Conservation (phyloP, 78 protist species). For the Diacronema lutheri region DNA sequence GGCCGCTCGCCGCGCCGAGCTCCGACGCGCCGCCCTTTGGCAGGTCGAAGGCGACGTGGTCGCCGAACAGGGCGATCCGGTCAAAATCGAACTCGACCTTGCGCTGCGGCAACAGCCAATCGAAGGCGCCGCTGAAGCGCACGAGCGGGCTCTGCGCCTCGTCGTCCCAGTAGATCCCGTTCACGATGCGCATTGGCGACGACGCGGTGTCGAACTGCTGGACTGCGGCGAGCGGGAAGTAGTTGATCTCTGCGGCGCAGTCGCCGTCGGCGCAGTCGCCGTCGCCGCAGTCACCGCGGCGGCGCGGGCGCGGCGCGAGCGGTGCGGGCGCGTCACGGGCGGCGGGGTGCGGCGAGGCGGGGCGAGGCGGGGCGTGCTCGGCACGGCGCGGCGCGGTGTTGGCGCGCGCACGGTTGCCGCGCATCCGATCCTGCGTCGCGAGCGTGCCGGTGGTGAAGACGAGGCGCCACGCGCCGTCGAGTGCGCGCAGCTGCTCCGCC, state of each 20-base stretch:
- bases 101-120: not conserved
- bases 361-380: too few species aligned
- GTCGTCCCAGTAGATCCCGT: not conserved
- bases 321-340: too few species aligned
- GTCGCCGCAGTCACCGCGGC: too few species aligned
- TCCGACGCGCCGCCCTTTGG: not conserved
- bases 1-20: not conserved
- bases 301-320: too few species aligned
- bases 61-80: not conserved
- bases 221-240: not conserved
- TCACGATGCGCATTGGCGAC: not conserved
- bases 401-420: too few species aligned
- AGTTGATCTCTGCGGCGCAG: not conserved
- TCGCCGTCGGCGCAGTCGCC: too few species aligned
- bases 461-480: slow-evolving; percentile 18
- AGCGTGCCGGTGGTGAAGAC: slow-evolving; percentile 7
- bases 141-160: not conserved
- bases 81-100: not conserved
- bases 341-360: too few species aligned
- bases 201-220: not conserved
- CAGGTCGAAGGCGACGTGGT: not conserved
- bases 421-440: not conserved
- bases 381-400: too few species aligned
- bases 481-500: not conserved
- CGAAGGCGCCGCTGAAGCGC: not conserved